These are phyloP conservation scores for Dichotomocladium elegans DNA, from an alignment of 371 early-diverging fungal genomes.

Conservation along the genomic window DNA sequence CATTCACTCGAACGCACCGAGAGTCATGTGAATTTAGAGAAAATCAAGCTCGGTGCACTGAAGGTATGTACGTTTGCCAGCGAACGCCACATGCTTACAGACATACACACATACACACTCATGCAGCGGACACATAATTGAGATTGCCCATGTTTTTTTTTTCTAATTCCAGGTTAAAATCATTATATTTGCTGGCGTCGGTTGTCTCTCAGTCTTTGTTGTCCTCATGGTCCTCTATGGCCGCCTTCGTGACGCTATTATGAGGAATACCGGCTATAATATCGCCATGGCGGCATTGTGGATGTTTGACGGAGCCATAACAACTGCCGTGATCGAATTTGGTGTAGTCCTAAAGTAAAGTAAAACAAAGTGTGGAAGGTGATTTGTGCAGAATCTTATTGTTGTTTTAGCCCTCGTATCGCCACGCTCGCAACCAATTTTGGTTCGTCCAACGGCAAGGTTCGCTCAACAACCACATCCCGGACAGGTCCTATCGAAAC, in stretches of 20 bases:
- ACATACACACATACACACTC: no score
- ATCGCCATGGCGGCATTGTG: slow-evolving; percentile 14
- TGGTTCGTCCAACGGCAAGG: background rate
- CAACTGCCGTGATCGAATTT: slow-evolving; percentile 22
- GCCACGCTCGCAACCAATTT: slow-evolving; percentile 5
- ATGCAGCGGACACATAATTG: no score
- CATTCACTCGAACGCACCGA: slow-evolving; percentile 12
- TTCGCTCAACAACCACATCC: background rate
- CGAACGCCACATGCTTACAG: no score
- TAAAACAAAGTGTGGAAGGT: no score
- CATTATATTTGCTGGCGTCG: slow-evolving; percentile 5
- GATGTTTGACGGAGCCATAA: slow-evolving; percentile 21
- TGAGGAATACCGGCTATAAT: slow-evolving; percentile 6
- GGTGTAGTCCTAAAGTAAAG: slow-evolving; percentile 30
- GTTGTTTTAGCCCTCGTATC: slow-evolving; percentile 1
- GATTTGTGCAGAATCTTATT: no score
- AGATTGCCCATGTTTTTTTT: no score
- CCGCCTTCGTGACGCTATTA: slow-evolving; percentile 8
- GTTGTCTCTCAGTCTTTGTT: slow-evolving; percentile 14
- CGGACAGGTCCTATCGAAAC: background rate
- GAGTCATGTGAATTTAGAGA: slow-evolving; percentile 8
- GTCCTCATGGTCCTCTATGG: slow-evolving; percentile 20
- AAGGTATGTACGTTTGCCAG: slow-evolving; percentile 8
- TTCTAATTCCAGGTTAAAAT: slow-evolving; percentile 8
- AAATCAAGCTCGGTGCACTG: slow-evolving; percentile 19